A percentile compares a stretch with the other conserved stretches of the same genome.
These are phyloP conservation scores for Ilyonectria destructans DNA, from an alignment of 2,329 filamentous ascomycete species.

Conservation along the genomic window DNA sequence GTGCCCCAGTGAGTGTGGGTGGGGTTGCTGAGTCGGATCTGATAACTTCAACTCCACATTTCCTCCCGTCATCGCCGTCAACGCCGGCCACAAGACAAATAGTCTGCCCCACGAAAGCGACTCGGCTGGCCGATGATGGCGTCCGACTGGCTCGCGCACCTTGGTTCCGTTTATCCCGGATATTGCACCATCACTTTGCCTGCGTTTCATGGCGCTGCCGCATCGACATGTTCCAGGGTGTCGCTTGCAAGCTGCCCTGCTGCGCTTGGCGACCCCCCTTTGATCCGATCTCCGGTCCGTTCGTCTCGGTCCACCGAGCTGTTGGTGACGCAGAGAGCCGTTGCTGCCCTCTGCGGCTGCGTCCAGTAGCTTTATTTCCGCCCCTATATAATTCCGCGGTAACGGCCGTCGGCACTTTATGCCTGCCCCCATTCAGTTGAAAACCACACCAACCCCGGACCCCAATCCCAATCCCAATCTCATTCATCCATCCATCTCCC, in stretches of 20 bases:
- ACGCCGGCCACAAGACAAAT: conserved; percentile 30
- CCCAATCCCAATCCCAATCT: conserved; percentile 17
- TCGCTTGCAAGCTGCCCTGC: not conserved
- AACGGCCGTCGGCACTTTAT: conserved; percentile 4
- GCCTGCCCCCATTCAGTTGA: conserved; percentile 15
- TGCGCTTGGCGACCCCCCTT: conserved; percentile 18
- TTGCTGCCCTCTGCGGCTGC: conserved; percentile 23
- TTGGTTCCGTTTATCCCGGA: conserved; percentile 20
- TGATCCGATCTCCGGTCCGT: conserved; percentile 39
- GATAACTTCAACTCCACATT: conserved; percentile 52
- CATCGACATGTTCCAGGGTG: conserved; percentile 15
- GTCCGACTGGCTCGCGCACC: conserved; percentile 33
- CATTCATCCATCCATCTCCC: conserved; percentile 7
- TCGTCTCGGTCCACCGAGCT: conserved; percentile 20
- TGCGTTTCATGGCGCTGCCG: conserved; percentile 27
- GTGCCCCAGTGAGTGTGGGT: not conserved
- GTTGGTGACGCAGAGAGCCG: conserved; percentile 16
- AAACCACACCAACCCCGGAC: conserved; percentile 20
- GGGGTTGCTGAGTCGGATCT: conserved; percentile 45
- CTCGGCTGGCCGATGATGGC: conserved; percentile 3
- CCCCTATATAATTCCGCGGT: conserved; percentile 31
- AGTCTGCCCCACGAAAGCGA: conserved; percentile 37
- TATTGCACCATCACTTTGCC: conserved; percentile 22
- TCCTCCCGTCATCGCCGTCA: conserved; percentile 32
- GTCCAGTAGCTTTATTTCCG: conserved; percentile 30